phyloP scores from a whole-genome alignment of 2,329 filamentous ascomycete species.

The Xylariaceae sp. region DNA sequence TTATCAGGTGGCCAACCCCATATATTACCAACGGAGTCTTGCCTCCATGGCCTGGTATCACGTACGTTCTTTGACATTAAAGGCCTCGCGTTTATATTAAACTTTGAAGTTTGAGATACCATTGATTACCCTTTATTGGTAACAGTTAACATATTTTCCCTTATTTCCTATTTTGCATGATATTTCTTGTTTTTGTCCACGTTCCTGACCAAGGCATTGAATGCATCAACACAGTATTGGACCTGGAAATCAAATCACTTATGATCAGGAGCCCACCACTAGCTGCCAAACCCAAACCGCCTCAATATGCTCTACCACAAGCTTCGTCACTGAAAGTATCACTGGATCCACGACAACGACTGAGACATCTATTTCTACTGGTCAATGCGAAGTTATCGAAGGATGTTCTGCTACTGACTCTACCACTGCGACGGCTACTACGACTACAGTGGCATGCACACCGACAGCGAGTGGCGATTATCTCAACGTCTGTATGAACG shows the following conservation, averaged over 20 bases:
- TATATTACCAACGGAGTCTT: neutral
- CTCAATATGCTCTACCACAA: constrained; percentile 5
- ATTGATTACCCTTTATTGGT: too few relatives aligned
- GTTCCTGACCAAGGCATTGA: neutral
- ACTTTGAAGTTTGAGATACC: too few relatives aligned
- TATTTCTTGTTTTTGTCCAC: too few relatives aligned
- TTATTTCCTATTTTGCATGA: too few relatives aligned
- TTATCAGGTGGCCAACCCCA: neutral
- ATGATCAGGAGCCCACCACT: neutral
- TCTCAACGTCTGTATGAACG: neutral
- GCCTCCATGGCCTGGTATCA: neutral
- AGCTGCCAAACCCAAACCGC: neutral
- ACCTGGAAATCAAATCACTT: neutral
- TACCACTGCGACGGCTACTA: neutral
- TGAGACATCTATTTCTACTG: neutral
- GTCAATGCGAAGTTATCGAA: neutral
- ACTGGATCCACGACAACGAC: neutral
- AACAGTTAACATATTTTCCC: too few relatives aligned
- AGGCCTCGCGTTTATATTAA: neutral
- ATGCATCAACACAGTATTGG: neutral
- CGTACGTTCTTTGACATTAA: neutral
- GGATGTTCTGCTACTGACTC: neutral
- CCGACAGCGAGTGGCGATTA: neutral
- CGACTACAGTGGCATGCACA: neutral
- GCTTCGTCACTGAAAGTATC: neutral